Percentiles rank a stretch among this genome's conserved stretches.
Conservation (phyloP, 805 yeast species). For the Schwanniomyces sp. region DNA sequence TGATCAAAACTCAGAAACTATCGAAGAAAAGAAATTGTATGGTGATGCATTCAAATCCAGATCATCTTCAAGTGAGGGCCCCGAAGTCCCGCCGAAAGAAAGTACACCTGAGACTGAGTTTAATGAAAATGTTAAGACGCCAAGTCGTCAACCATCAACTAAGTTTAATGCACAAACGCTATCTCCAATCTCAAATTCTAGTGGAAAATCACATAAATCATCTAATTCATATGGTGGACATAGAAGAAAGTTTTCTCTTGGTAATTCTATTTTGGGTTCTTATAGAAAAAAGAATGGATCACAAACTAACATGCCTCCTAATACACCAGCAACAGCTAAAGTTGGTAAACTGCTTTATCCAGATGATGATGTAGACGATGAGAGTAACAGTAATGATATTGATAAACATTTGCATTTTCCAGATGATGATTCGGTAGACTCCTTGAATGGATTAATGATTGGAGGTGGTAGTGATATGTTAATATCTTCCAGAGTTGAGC, state of each 20-base stretch:
- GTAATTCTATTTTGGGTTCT: conserved; percentile 51
- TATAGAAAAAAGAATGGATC: conserved; percentile 47
- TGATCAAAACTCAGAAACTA: conserved; percentile 16
- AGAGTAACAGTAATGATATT: conserved; percentile 17
- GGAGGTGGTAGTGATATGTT: conserved; percentile 62
- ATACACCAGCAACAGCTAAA: conserved; percentile 54
- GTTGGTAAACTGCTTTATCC: conserved; percentile 27
- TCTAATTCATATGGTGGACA: conserved; percentile 44
- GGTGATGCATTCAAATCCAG: conserved; percentile 43
- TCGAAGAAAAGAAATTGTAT: conserved; percentile 33
- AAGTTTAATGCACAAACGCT: conserved; percentile 26
- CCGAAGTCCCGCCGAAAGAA: conserved; percentile 14
- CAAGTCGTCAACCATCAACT: conserved; percentile 40
- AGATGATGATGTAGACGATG: conserved; percentile 26
- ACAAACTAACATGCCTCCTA: conserved; percentile 45
- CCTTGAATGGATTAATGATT: conserved; percentile 49
- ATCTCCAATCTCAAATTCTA: conserved; percentile 31
- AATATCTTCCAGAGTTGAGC: conserved; percentile 58
- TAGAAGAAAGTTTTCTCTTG: conserved; percentile 64
- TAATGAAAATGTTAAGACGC: conserved; percentile 17
- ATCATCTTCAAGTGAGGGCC: conserved; percentile 26
- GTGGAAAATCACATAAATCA: conserved; percentile 34
- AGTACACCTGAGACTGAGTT: conserved; percentile 26
- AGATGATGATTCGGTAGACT: conserved; percentile 61
- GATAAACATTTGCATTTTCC: conserved; percentile 22